Conservation (phyloP, 331 rosid species). For the Acacia pycnantha region DNA sequence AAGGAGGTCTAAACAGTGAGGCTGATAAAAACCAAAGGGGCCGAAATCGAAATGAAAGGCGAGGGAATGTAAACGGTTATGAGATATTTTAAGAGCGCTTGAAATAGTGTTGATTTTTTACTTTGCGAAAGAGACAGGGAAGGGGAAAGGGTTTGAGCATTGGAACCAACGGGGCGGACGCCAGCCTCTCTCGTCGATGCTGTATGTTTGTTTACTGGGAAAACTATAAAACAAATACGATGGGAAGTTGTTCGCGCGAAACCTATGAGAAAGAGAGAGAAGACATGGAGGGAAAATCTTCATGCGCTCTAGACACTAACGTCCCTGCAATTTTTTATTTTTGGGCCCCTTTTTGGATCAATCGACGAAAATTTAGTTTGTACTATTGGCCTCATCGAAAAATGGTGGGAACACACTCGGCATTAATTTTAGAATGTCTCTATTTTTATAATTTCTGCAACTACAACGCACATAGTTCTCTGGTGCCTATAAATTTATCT, state of each 20-base stretch:
- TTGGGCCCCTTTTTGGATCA: background rate
- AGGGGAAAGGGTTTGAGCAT: background rate
- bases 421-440: conserved; percentile 2
- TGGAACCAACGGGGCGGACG: conserved; percentile 20
- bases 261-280: background rate
- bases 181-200: conserved; percentile 12
- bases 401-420: background rate
- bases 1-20: conserved; percentile 35
- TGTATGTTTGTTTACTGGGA: conserved; percentile 30
- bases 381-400: background rate
- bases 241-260: conserved; percentile 30
- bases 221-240: conserved; percentile 21
- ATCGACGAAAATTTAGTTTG: background rate
- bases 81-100: background rate
- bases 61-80: background rate
- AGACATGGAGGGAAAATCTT: background rate
- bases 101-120: conserved; percentile 7
- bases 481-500: background rate
- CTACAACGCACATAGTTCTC: background rate
- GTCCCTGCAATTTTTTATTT: background rate
- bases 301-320: background rate
- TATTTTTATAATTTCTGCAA: background rate
- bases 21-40: background rate
- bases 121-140: background rate
- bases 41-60: background rate